Evolutionary conservation across 2,329 filamentous ascomycete species (phyloP), one percentile per base, ranked within the genome.

Genomic region (Chaetomiaceae sp.): DNA sequence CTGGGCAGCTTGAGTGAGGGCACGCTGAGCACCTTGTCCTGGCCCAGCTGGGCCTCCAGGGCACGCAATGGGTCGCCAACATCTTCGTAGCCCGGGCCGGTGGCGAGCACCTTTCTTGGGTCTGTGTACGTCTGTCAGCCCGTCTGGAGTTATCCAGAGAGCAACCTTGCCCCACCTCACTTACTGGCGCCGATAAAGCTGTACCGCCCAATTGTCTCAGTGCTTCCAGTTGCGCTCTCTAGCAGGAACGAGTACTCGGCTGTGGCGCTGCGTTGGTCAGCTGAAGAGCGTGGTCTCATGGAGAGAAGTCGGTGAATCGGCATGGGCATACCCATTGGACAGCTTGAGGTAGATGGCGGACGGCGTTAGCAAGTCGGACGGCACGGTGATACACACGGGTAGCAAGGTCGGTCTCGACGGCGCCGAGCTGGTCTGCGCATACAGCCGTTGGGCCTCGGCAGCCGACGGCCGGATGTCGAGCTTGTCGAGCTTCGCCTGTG

Each of bases 291-390:
- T 15, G 9, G 24, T 30, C n/a, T 11, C 7, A 14, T n/a, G 12
- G 14, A n/a, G 9, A 14, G 14, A 8, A 35, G 33, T 10, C 20
- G 19, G 29, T 20, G 12, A 22, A 26, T n/a, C n/a, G n/a, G 10
- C 22, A 35, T 29, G 36, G 10, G 30, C 51, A 24, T 49, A 56
- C 53, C 56, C 55, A 52, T 82, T 77, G 29, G 87, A 84, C 57
- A 96, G 76, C 69, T 96, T 97, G 56, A 98, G 78, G 68, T 97
- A 98, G 57, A 94, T 91, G 52, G 87, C 80, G n/a, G 88, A 91
- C 3, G 93, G 93, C 1, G 91, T 98, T 65, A 97, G 78, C 56
- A 97, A 83, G 67, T 96, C 91, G 58, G 91, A 91, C 6, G 88
- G 82, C 58, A 95, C 88, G 54, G 90, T 87, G 15, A 84, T 81